Evolutionary conservation across 805 yeast genomes (phyloP).

Genomic region (Monosporozyma aquatica): DNA sequence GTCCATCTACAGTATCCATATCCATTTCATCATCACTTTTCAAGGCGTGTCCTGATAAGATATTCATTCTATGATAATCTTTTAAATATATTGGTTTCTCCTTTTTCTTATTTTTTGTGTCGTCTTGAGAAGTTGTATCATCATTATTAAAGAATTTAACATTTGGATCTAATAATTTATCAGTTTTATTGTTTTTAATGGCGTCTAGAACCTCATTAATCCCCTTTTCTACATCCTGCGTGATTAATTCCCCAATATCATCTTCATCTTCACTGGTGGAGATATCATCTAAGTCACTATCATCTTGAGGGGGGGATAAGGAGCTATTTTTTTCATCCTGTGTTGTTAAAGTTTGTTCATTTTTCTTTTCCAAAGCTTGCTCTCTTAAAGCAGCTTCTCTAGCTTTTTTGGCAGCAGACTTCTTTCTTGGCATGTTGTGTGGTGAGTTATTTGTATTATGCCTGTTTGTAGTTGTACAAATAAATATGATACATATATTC

Average conservation of each 20-base stretch:
- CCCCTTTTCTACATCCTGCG: conserved; percentile 77
- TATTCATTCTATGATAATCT: conserved; percentile 82
- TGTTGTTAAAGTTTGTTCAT: conserved; percentile 4
- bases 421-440: conserved; percentile 67
- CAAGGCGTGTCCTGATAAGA: conserved; percentile 56
- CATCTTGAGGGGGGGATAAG: no score
- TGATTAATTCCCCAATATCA: conserved; percentile 79
- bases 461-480: background rate
- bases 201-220: conserved; percentile 64
- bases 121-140: conserved; percentile 50
- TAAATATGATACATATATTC: no score
- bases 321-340: background rate
- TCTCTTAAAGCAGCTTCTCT: conserved; percentile 34
- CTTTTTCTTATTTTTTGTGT: conserved; percentile 32
- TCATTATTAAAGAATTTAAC: conserved; percentile 68
- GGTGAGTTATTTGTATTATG: no score
- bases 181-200: conserved; percentile 56
- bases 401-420: conserved; percentile 71
- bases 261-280: conserved; percentile 63
- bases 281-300: conserved; percentile 26
- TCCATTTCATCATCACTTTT: conserved; percentile 46
- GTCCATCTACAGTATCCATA: conserved; percentile 24
- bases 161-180: conserved; percentile 51
- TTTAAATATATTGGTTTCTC: conserved; percentile 78
- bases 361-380: conserved; percentile 7